Percentiles rank a stretch among this genome's conserved stretches.
These are phyloP conservation scores for Agroathelia rolfsii DNA, from an alignment of 1,284 basidiomycete genomes.

Conservation along the genomic window DNA sequence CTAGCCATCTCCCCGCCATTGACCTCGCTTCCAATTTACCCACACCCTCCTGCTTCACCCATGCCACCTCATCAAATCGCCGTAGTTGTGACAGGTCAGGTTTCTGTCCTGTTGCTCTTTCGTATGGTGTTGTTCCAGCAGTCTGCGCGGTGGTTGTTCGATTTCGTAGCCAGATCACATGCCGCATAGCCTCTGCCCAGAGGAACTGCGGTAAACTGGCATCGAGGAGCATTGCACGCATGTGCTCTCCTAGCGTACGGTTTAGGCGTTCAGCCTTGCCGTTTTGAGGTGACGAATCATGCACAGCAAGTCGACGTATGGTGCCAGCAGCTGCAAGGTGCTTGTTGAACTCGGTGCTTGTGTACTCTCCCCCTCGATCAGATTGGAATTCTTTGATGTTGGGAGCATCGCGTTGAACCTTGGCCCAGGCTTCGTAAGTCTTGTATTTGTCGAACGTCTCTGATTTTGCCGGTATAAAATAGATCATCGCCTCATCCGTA, in stretches of 20 bases:
- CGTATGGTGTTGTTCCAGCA: conserved; percentile 19
- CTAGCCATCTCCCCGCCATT: conserved; percentile 20
- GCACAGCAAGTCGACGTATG: conserved; percentile 19
- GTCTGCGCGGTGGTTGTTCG: conserved; percentile 19
- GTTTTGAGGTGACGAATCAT: conserved; percentile 26
- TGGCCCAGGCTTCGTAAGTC: conserved; percentile 18
- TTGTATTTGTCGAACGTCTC: conserved; percentile 17
- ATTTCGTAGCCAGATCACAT: conserved; percentile 23
- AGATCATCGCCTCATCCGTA: conserved; percentile 11
- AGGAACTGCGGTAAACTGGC: conserved; percentile 18
- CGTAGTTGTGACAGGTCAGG: conserved; percentile 19
- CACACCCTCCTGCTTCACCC: conserved; percentile 13
- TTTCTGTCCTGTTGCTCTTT: conserved; percentile 15
- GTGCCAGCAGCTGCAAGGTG: conserved; percentile 21
- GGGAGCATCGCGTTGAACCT: conserved; percentile 12
- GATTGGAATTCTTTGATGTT: conserved; percentile 16
- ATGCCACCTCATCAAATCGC: conserved; percentile 16
- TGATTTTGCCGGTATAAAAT: conserved; percentile 18
- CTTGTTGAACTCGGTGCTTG: conserved; percentile 15
- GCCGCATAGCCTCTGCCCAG: conserved; percentile 23
- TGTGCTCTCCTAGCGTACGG: conserved; percentile 18
- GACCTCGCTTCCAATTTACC: conserved; percentile 21
- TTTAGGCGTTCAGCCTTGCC: conserved; percentile 24
- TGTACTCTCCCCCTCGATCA: conserved; percentile 23
- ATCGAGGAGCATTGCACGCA: conserved; percentile 17